Evolutionary conservation across 148 eudicot species (phyloP).

Genomic region (Cornus controversa): DNA sequence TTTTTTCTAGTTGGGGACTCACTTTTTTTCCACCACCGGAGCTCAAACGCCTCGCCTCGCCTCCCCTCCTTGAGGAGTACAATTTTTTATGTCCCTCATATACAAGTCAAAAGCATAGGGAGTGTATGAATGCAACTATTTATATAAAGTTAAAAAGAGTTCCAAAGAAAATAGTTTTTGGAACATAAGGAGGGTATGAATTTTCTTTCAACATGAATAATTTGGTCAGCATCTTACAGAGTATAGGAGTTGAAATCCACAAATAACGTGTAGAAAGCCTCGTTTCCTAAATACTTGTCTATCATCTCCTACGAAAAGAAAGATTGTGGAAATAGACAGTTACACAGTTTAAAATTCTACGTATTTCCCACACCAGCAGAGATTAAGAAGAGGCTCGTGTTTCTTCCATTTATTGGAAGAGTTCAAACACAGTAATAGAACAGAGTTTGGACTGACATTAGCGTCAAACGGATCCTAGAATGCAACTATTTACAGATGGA

Average conservation of each 20-base stretch:
- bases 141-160: too few relatives aligned
- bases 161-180: background rate
- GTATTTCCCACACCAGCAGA: background rate
- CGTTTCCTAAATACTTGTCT: background rate
- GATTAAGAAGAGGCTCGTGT: background rate
- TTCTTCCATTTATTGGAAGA: constrained; percentile 2
- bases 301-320: background rate
- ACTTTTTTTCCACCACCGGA: too few relatives aligned
- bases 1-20: too few relatives aligned
- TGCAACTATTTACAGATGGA: background rate
- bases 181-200: too few relatives aligned
- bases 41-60: too few relatives aligned
- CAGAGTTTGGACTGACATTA: background rate
- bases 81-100: too few relatives aligned
- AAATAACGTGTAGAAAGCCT: background rate
- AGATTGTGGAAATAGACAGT: background rate
- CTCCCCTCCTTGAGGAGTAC: too few relatives aligned
- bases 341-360: background rate
- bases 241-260: background rate
- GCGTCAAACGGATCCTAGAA: background rate
- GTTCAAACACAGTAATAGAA: background rate
- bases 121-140: too few relatives aligned
- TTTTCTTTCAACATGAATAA: too few relatives aligned
- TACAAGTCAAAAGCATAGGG: too few relatives aligned
- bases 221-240: too few relatives aligned